Evolutionary conservation across 2,329 filamentous ascomycete genomes (phyloP), one percentile per base, ranked within the genome.

Genomic region (Trichoderma guizhouense): DNA sequence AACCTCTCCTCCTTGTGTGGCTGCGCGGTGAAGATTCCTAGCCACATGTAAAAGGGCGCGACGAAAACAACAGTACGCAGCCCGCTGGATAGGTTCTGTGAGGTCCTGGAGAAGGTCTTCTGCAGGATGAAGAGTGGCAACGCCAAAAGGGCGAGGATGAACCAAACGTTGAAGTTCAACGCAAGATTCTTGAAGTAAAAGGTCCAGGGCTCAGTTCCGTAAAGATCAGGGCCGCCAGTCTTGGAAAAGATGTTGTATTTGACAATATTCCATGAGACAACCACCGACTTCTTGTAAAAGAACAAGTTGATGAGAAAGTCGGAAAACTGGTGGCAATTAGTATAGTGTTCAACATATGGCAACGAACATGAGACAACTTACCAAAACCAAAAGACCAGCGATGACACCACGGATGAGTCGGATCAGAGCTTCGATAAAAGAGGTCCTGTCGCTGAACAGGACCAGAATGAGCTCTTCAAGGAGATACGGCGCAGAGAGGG

Each of bases 1-100:
- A 99, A 99, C 7, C 96, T 88, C 82, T 99, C 96, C 80, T 99
- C 96, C 79, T 99, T 99, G 83, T 99, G 96, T 18, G 96, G 93
- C 79, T 99, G 96, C 9, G 92, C 80, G 0, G 93, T 95, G 83
- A 99, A 98, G 74, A 98, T 96, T 4, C 83, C 88, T 32, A 99
- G 87, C 96, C 96, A 99, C 79, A 98, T 87, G 80, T 98, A 99
- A 81, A 98, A 97, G 0, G 96, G 96, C 0, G 89, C 83, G 69
- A 95, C 85, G 75, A 97, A 93, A 24, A 95, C 88, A 62, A 97
- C 77, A 11, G 91, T 93, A 43, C 94, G 91, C 70, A 97, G 82
- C 1, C 92, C 87, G 1, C 90, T 92, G 74, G 92, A 87, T 72
- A 91, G 89, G 5, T 90, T 90, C 15, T 90, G 86, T 12, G 86